These are phyloP conservation scores for Naematelia aurantialba DNA, from an alignment of 768 basidiomycete species.

Conservation along the genomic window DNA sequence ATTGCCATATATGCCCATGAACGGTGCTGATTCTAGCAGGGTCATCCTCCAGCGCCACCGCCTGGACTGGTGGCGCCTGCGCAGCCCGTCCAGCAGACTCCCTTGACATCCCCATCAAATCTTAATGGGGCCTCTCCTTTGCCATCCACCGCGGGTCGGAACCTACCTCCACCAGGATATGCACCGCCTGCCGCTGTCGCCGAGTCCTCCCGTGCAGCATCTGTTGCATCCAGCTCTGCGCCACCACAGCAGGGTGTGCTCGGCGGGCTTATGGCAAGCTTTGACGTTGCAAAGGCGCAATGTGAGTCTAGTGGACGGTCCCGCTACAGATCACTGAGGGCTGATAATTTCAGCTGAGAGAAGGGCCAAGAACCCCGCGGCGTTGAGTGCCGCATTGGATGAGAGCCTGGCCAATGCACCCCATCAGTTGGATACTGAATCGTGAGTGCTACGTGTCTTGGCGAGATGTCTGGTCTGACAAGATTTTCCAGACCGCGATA, in stretches of 20 bases:
- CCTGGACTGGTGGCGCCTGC: conserved; percentile 14
- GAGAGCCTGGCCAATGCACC: conserved; percentile 84
- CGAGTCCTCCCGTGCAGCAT: conserved; percentile 25
- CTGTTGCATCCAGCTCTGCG: conserved; percentile 5
- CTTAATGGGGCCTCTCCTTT: not conserved
- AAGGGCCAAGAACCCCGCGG: conserved; percentile 65
- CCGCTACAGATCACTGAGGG: not conserved
- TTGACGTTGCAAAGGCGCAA: conserved; percentile 95
- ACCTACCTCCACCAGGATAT: not conserved
- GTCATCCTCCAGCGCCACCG: conserved; percentile 28
- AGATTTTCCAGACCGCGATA: conserved; percentile 73
- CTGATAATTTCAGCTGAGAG: conserved; percentile 31
- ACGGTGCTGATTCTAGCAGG: conserved; percentile 15
- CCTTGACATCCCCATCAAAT: not conserved
- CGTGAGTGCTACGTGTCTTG: conserved; percentile 55
- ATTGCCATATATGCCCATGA: not conserved
- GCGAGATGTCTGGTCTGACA: conserved; percentile 2
- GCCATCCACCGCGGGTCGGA: not conserved
- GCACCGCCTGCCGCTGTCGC: conserved; percentile 4
- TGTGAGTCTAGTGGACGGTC: conserved; percentile 55
- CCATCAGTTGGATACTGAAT: conserved; percentile 90
- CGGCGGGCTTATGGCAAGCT: conserved; percentile 87
- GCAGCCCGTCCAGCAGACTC: not conserved
- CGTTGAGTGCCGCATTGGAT: conserved; percentile 89
- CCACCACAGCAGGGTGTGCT: conserved; percentile 57